Percentiles rank a stretch among this genome's conserved stretches.
Evolutionary conservation across 164 flowering plant species (phyloP).

Genomic region (Nymphaea colorata): DNA sequence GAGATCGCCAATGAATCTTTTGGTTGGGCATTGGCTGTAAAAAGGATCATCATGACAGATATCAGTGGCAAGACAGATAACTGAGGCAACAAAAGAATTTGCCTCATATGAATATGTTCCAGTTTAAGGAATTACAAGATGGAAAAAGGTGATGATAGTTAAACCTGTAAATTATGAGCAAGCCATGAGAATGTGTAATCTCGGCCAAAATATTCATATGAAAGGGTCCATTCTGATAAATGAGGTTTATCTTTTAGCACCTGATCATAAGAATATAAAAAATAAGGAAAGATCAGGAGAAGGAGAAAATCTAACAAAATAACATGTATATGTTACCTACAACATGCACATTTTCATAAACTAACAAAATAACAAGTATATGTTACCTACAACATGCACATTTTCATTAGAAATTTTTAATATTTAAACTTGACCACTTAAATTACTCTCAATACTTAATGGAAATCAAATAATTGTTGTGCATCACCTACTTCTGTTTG

Average conservation of each 20-base stretch:
- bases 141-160: background rate
- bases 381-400: no score
- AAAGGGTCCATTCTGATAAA: constrained; percentile 65
- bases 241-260: constrained; percentile 67
- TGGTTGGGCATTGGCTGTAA: constrained; percentile 2
- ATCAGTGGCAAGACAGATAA: background rate
- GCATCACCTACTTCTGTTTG: no score
- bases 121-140: background rate
- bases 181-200: constrained; percentile 83
- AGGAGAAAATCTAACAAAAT: no score
- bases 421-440: no score
- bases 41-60: background rate
- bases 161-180: constrained; percentile 75
- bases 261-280: constrained; percentile 13
- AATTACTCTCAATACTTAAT: no score
- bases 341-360: no score
- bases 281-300: no score
- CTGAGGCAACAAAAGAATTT: background rate
- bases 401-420: no score
- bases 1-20: constrained; percentile 84
- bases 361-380: no score
- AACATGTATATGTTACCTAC: no score
- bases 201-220: constrained; percentile 67
- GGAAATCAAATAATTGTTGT: no score
- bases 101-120: background rate